These are phyloP conservation scores for Gypsophila paniculata DNA, from an alignment of 179 eudicot species.

Conservation along the genomic window DNA sequence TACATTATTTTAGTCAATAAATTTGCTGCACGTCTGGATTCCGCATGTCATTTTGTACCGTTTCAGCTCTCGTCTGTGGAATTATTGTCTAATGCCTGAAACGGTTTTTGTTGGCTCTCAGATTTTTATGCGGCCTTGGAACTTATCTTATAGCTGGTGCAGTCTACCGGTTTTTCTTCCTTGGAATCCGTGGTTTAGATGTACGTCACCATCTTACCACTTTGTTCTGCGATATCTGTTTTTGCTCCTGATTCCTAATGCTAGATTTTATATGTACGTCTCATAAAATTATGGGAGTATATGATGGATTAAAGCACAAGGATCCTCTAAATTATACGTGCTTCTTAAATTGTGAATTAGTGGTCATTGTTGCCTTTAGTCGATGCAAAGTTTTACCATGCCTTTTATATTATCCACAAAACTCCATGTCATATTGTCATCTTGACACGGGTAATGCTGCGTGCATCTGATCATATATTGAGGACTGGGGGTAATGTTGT, in stretches of 20 bases:
- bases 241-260: not conserved
- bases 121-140: conserved; percentile 62
- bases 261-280: conserved; percentile 6
- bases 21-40: conserved; percentile 1
- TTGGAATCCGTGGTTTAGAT: conserved; percentile 69
- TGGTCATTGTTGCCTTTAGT: not conserved
- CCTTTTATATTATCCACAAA: not conserved
- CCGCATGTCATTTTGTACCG: conserved; percentile 1
- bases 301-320: not conserved
- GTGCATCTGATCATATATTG: not conserved
- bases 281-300: not conserved
- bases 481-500: not conserved
- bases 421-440: not conserved
- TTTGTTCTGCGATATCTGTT: conserved; percentile 7
- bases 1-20: not conserved
- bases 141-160: conserved; percentile 63
- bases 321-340: not conserved
- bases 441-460: not conserved
- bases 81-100: not conserved
- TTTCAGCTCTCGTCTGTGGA: conserved; percentile 11
- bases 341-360: not conserved
- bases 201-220: conserved; percentile 39
- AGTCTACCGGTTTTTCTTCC: conserved; percentile 66
- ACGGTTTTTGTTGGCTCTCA: conserved; percentile 31
- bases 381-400: not conserved